phyloP scores from a whole-genome alignment of 208 protist species.

The Leishmania tropica region DNA sequence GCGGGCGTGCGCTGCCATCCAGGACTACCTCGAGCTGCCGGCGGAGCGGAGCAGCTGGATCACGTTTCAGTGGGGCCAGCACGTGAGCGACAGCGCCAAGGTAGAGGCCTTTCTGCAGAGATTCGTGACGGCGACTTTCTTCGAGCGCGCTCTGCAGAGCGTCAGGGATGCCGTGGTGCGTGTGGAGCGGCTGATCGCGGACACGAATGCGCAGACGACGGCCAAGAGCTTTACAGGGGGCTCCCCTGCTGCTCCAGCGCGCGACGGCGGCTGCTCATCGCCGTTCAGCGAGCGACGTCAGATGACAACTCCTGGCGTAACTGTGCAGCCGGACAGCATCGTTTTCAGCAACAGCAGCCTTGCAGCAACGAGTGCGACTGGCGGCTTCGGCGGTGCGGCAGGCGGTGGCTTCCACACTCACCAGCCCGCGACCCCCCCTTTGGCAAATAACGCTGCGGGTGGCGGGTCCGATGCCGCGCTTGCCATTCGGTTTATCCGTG shows the following conservation, averaged over 20 bases:
- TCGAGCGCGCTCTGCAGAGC: conserved; percentile 44
- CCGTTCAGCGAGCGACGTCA: conserved; percentile 7
- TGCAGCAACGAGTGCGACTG: background rate
- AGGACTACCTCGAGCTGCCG: conserved; percentile 39
- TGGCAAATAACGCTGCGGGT: conserved; percentile 2
- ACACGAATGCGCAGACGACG: background rate
- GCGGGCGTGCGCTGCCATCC: conserved; percentile 48
- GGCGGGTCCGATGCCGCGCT: background rate
- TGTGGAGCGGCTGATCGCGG: conserved; percentile 35
- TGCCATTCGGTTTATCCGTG: conserved; percentile 46
- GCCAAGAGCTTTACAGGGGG: background rate
- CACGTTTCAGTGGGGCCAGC: conserved; percentile 76
- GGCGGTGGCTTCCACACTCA: conserved; percentile 16
- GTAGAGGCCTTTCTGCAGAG: conserved; percentile 71
- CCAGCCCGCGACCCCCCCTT: conserved; percentile 11
- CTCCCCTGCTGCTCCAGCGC: background rate
- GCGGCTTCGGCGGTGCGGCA: background rate
- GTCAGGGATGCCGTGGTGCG: conserved; percentile 37
- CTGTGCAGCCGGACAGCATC: background rate
- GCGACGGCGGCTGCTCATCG: conserved; percentile 14
- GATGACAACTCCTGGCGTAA: conserved; percentile 3
- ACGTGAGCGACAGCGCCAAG: conserved; percentile 48
- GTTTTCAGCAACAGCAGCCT: background rate
- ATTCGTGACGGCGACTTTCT: conserved; percentile 64
- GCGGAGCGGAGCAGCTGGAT: conserved; percentile 30